A percentile compares a stretch with the other conserved stretches of the same genome.
Conservation (phyloP, 179 eudicot species). For the Corrigiola litoralis region DNA sequence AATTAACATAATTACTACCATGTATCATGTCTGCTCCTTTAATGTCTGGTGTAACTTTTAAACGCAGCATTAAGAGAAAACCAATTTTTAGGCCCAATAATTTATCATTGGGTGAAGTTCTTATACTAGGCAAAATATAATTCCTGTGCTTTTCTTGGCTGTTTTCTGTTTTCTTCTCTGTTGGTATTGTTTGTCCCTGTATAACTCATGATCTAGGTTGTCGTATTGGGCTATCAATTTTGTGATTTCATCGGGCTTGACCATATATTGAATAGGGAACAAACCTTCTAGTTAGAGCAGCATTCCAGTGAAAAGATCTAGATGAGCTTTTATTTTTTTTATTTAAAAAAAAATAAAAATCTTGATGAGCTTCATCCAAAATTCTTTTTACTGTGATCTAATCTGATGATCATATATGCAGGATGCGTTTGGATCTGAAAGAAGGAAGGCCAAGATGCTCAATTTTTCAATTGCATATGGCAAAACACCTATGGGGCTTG, state of each 20-base stretch:
- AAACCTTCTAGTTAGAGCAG: too few relatives aligned
- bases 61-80: too few relatives aligned
- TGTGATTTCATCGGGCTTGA: not conserved
- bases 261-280: not conserved
- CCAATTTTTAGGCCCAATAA: too few relatives aligned
- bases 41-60: too few relatives aligned
- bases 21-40: too few relatives aligned
- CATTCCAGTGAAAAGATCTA: too few relatives aligned
- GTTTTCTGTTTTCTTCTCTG: not conserved
- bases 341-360: too few relatives aligned
- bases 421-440: conserved; percentile 95
- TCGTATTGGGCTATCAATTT: not conserved
- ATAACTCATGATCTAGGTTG: not conserved
- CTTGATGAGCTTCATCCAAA: not conserved
- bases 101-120: too few relatives aligned
- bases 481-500: conserved; percentile 81
- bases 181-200: not conserved
- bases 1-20: too few relatives aligned
- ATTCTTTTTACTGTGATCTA: not conserved
- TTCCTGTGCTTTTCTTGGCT: too few relatives aligned
- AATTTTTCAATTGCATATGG: conserved; percentile 99
- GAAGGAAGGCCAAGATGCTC: conserved; percentile 99
- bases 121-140: too few relatives aligned
- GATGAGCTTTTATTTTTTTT: too few relatives aligned
- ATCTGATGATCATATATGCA: conserved; percentile 24